Percentiles rank a stretch among this genome's conserved stretches.
phyloP scores from a whole-genome alignment of 495 filamentous ascomycete genomes.

The Pseudomonodictys pantanalensis region DNA sequence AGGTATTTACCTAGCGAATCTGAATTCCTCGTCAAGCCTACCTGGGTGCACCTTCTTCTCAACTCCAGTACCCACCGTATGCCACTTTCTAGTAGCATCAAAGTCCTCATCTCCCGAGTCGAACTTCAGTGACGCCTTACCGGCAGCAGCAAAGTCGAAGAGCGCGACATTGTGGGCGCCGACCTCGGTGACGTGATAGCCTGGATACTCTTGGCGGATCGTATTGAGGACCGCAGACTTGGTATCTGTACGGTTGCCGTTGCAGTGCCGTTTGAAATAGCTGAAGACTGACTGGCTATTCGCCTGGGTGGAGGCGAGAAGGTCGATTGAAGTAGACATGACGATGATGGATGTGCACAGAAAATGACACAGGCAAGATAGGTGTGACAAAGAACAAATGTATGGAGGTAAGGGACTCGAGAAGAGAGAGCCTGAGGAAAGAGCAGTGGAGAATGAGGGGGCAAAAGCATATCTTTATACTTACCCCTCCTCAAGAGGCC shows the following conservation, averaged over 20 bases:
- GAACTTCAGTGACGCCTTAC: slow-evolving; percentile 28
- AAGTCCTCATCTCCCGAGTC: slow-evolving; percentile 12
- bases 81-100: slow-evolving; percentile 27
- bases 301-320: not conserved
- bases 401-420: not conserved
- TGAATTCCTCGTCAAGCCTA: slow-evolving; percentile 7
- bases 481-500: too few relatives aligned
- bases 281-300: slow-evolving; percentile 8
- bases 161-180: slow-evolving; percentile 23
- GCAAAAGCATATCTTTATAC: too few relatives aligned
- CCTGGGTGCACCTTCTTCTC: slow-evolving; percentile 22
- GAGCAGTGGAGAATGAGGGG: too few relatives aligned
- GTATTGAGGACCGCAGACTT: slow-evolving; percentile 10
- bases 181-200: slow-evolving; percentile 33
- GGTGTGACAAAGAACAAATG: not conserved
- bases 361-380: too few relatives aligned
- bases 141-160: slow-evolving; percentile 34
- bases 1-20: slow-evolving; percentile 14
- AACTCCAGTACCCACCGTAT: slow-evolving; percentile 15
- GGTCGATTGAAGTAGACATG: slow-evolving; percentile 9
- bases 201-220: slow-evolving; percentile 32
- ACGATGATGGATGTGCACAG: not conserved
- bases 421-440: too few relatives aligned
- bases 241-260: slow-evolving; percentile 10
- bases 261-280: slow-evolving; percentile 9